Conservation (phyloP, 192 early-diverging fungal genomes). For the Mortierella claussenii region DNA sequence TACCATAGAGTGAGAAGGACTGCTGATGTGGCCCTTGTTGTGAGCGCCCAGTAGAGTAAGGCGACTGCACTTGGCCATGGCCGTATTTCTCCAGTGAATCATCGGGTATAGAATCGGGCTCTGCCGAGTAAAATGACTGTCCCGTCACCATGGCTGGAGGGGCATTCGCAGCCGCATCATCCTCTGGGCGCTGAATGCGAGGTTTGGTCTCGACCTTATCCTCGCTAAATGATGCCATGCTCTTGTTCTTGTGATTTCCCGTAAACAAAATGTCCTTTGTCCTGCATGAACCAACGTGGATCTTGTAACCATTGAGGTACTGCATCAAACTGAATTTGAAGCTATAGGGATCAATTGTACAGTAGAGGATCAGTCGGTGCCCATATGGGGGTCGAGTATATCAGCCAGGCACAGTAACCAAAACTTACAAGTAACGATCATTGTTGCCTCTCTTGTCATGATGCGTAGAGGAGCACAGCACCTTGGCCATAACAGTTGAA, state of each 20-base stretch:
- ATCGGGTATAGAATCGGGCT: constrained; percentile 49
- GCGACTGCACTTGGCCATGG: constrained; percentile 13
- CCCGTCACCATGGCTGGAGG: constrained; percentile 27
- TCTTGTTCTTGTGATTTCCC: constrained; percentile 53
- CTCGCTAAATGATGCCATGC: constrained; percentile 52
- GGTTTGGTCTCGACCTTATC: constrained; percentile 40
- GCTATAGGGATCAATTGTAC: too few species aligned
- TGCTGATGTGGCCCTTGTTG: constrained; percentile 15
- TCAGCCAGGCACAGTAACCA: too few species aligned
- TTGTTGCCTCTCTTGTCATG: constrained; percentile 52
- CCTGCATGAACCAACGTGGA: constrained; percentile 42
- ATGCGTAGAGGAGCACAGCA: constrained; percentile 43
- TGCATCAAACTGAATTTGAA: constrained; percentile 49
- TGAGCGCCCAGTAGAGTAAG: constrained; percentile 5
- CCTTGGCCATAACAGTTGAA: constrained; percentile 49
- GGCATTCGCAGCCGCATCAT: constrained; percentile 6
- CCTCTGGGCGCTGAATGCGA: constrained; percentile 8
- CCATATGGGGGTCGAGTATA: too few species aligned
- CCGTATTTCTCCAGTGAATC: constrained; percentile 20
- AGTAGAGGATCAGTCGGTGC: too few species aligned
- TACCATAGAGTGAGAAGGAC: constrained; percentile 14
- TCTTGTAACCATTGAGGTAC: constrained; percentile 38
- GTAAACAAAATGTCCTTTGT: constrained; percentile 52
- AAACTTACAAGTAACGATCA: constrained; percentile 52
- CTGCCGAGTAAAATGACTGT: constrained; percentile 35